A percentile compares a stretch with the other conserved stretches of the same genome.
These are phyloP conservation scores for Domatiomyces catenatus DNA, from an alignment of 2,329 filamentous ascomycete genomes.

Conservation along the genomic window DNA sequence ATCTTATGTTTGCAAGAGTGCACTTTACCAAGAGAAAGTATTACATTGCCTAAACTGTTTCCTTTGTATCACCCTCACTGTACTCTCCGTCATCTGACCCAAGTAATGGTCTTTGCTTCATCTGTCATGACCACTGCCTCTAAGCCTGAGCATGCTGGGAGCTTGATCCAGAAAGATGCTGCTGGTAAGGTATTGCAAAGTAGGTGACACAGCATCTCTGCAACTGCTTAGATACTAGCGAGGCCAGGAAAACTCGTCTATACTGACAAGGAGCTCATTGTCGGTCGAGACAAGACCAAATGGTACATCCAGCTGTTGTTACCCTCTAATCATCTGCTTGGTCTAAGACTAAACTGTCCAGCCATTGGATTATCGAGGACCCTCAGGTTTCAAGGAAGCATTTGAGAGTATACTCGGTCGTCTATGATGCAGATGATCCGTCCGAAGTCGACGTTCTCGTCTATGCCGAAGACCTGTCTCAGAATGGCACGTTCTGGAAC, in stretches of 20 bases:
- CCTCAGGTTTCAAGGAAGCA: conserved; percentile 27
- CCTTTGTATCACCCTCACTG: background rate
- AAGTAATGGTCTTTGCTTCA: background rate
- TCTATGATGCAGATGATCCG: conserved; percentile 26
- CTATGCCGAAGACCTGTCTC: conserved; percentile 30
- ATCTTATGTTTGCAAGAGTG: background rate
- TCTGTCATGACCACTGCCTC: background rate
- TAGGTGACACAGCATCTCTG: conserved; percentile 4
- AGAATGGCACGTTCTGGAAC: conserved; percentile 29
- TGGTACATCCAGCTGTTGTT: conserved; percentile 19
- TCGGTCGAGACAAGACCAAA: conserved; percentile 22
- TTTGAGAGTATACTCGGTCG: conserved; percentile 28
- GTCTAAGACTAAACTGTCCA: conserved; percentile 15
- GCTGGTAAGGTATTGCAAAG: conserved; percentile 8
- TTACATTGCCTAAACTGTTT: background rate
- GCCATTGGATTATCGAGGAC: conserved; percentile 23
- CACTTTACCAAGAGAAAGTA: background rate
- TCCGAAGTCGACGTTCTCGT: conserved; percentile 26
- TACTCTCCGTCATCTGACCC: background rate
- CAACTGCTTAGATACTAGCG: conserved; percentile 8
- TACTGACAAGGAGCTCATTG: conserved; percentile 21
- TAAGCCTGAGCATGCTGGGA: conserved; percentile 5
- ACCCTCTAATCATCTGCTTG: conserved; percentile 2
- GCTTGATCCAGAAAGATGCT: conserved; percentile 6
- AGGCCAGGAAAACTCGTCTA: conserved; percentile 16